A percentile compares a stretch with the other conserved stretches of the same genome.
These are phyloP conservation scores for Fusarium scirpi DNA, from an alignment of 2,329 filamentous ascomycete species.

Conservation along the genomic window DNA sequence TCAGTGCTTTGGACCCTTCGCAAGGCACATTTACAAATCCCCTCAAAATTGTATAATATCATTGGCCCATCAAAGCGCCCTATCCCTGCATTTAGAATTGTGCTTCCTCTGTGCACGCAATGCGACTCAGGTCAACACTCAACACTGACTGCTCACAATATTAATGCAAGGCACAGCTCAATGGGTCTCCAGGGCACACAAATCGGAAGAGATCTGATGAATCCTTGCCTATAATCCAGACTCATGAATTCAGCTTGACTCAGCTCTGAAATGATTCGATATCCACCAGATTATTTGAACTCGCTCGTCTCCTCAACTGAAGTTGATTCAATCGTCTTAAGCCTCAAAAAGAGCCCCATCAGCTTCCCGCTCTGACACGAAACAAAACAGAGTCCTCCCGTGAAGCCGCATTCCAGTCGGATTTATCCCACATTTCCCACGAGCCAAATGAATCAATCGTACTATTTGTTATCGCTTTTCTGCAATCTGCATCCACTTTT, in stretches of 20 bases:
- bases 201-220: conserved; percentile 6
- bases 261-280: neutral
- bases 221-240: conserved; percentile 13
- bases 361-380: conserved; percentile 29
- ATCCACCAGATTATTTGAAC: neutral
- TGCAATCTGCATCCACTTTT: conserved; percentile 8
- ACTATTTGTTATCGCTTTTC: neutral
- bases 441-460: conserved; percentile 10
- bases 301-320: conserved; percentile 23
- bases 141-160: neutral
- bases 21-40: neutral
- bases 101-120: conserved; percentile 12
- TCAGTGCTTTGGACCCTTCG: conserved; percentile 14
- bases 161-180: conserved; percentile 2
- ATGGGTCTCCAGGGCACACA: neutral
- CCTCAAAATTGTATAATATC: neutral
- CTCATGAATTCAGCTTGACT: neutral
- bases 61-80: neutral
- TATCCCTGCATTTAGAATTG: conserved; percentile 1
- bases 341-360: conserved; percentile 7
- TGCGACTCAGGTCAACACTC: neutral
- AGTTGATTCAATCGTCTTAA: conserved; percentile 17
- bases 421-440: neutral
- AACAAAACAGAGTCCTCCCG: conserved; percentile 7
- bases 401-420: conserved; percentile 18